These are phyloP conservation scores for Claviceps africana DNA, from an alignment of 2,329 filamentous ascomycete genomes.

Conservation along the genomic window DNA sequence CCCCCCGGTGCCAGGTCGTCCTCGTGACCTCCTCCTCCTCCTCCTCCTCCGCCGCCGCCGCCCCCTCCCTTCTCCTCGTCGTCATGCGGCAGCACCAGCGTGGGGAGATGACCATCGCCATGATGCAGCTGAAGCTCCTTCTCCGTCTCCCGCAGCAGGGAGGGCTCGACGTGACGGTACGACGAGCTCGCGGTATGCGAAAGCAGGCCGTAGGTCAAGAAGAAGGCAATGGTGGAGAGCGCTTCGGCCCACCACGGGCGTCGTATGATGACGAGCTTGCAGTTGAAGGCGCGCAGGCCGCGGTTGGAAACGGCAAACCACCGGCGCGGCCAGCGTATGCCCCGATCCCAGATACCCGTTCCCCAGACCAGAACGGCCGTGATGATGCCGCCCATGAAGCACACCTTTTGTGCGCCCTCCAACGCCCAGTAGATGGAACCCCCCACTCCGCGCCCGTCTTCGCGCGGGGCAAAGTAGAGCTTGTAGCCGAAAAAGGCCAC, in stretches of 20 bases:
- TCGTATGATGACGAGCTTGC: conserved; percentile 83
- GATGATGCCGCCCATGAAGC: conserved; percentile 79
- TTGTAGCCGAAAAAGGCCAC: conserved; percentile 75
- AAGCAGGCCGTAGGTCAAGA: conserved; percentile 62
- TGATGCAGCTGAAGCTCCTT: conserved; percentile 37
- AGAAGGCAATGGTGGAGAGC: conserved; percentile 57
- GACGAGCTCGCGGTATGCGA: conserved; percentile 53
- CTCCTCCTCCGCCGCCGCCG: conserved; percentile 47
- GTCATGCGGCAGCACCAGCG: conserved; percentile 28
- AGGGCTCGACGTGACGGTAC: conserved; percentile 64
- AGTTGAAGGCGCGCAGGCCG: conserved; percentile 82
- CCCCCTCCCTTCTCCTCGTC: conserved; percentile 47
- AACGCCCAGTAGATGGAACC: conserved; percentile 95
- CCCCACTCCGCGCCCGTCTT: conserved; percentile 81
- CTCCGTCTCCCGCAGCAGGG: conserved; percentile 44
- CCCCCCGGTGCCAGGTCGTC: conserved; percentile 85
- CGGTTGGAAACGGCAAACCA: conserved; percentile 86
- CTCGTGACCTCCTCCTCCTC: conserved; percentile 49
- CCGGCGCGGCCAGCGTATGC: conserved; percentile 81
- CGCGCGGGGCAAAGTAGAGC: conserved; percentile 86
- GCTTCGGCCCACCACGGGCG: conserved; percentile 71
- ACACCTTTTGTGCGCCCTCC: conserved; percentile 79
- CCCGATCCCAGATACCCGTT: conserved; percentile 91
- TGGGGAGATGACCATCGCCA: not conserved
- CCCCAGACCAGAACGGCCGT: conserved; percentile 82